Base-by-base conservation (phyloP, 495 filamentous ascomycete species). In the Lichina pygmaea region DNA sequence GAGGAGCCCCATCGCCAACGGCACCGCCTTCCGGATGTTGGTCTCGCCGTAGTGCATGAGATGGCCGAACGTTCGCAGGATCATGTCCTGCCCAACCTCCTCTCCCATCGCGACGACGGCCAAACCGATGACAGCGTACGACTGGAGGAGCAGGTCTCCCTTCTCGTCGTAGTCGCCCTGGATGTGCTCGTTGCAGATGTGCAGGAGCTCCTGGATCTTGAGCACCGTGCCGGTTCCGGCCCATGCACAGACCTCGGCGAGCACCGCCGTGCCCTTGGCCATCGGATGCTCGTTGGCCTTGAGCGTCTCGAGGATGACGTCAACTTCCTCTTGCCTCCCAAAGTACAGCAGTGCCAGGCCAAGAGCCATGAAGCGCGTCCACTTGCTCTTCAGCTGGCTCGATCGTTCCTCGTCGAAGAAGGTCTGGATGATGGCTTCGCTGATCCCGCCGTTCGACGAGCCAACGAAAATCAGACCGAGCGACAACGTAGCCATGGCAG, bases 21-120 rank as follows among this genome's bases (percentile, higher is more conserved):
- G 89, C 16, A 99, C 91, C 31, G 84, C 86, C 53, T 82, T 84
- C 31, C 89, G 81, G 53, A 99, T 99, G 57, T 95, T 93, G 55
- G 83, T 68, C 52, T 93, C 89, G 43, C 91, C 86, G 54, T 99
- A 99, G 63, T 99, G 89, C 89, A 99, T 99, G 34, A 99, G 67
- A 57, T 99, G 89, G 44, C 86, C 89, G 54, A 99, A 95, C 53
- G 93, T 86, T 39, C 89, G 75, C 24, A 99, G 69, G 42, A 94
- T 84, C 89, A 99, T 99, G 53, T 99, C 89, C 58, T 95, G 86
- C 8, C 91, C 91, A 50, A 95, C 75, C 42, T 99, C 91, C 60
- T 99, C 89, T 48, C 89, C 89, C 89, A 95, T 95, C 15, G 89
- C 78, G 46, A 99, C 85, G 38, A 99, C 66, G 33, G 84, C 83